A percentile compares a stretch with the other conserved stretches of the same genome.
Conservation (phyloP, 495 filamentous ascomycete genomes). For the Lasiosphaeriaceae sp. region DNA sequence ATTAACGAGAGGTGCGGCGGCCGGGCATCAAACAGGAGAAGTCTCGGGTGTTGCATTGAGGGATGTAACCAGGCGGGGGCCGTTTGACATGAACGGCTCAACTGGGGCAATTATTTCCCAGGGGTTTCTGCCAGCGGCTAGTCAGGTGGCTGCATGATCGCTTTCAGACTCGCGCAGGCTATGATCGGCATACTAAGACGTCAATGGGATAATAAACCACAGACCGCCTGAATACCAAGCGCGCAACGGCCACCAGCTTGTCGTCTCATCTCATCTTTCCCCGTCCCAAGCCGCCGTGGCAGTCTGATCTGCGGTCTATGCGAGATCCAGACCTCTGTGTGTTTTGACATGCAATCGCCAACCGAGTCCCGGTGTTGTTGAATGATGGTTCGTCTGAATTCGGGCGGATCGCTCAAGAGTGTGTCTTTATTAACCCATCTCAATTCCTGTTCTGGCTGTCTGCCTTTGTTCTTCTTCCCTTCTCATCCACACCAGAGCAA, state of each 20-base stretch:
- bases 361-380: background rate
- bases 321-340: background rate
- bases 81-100: background rate
- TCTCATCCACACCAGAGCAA: background rate
- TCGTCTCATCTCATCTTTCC: conserved; percentile 1
- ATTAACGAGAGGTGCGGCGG: background rate
- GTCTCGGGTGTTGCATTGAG: background rate
- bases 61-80: background rate
- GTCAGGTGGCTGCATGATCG: background rate
- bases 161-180: background rate
- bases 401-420: background rate
- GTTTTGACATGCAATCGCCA: background rate
- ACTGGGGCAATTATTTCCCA: too few relatives aligned
- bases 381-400: background rate
- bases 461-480: background rate
- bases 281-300: background rate
- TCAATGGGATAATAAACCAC: background rate
- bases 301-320: background rate
- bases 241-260: background rate
- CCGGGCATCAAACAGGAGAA: background rate
- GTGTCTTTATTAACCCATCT: background rate
- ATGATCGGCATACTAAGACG: background rate
- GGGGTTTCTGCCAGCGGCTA: background rate
- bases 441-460: background rate
- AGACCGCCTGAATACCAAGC: background rate